Conservation (phyloP, 495 filamentous ascomycete species). For the Cairneyella variabilis region DNA sequence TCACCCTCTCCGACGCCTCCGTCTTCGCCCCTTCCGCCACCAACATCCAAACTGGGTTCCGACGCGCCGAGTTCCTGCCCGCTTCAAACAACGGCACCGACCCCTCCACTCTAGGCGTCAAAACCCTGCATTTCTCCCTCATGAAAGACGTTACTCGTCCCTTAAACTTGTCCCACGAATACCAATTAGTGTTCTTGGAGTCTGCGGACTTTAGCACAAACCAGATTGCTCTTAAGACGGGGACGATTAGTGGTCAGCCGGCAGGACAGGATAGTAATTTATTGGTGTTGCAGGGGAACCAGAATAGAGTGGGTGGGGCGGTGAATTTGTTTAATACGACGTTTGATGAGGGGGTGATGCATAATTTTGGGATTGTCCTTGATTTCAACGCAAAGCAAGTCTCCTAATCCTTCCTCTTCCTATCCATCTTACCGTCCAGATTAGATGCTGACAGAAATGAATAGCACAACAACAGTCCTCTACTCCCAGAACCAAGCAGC, state of each 20-base stretch:
- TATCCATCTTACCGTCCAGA: not conserved
- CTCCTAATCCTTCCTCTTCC: not conserved
- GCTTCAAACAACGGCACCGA: slow-evolving; percentile 42
- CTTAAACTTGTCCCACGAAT: slow-evolving; percentile 45
- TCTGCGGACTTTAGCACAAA: slow-evolving; percentile 43
- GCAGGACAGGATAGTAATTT: slow-evolving; percentile 32
- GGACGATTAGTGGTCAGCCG: slow-evolving; percentile 34
- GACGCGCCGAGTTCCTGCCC: slow-evolving; percentile 43
- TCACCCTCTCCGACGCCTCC: slow-evolving; percentile 36
- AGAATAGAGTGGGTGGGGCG: slow-evolving; percentile 27
- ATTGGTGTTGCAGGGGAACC: slow-evolving; percentile 36
- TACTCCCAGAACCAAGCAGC: slow-evolving; percentile 33
- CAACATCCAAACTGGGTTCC: slow-evolving; percentile 42
- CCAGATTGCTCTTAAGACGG: slow-evolving; percentile 46
- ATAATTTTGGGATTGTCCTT: slow-evolving; percentile 45
- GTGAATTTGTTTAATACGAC: slow-evolving; percentile 36
- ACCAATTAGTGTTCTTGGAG: slow-evolving; percentile 47
- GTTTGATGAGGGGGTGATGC: slow-evolving; percentile 34
- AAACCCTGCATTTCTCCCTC: slow-evolving; percentile 47
- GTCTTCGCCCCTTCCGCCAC: slow-evolving; percentile 38
- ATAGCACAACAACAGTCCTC: slow-evolving; percentile 38
- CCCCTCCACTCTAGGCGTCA: slow-evolving; percentile 36
- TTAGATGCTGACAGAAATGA: not conserved
- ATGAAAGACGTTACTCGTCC: slow-evolving; percentile 36
- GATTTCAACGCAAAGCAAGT: slow-evolving; percentile 39